Evolutionary conservation across 169 alveolate genomes (phyloP).

Genomic region (Cryptosporidium ubiquitum): DNA sequence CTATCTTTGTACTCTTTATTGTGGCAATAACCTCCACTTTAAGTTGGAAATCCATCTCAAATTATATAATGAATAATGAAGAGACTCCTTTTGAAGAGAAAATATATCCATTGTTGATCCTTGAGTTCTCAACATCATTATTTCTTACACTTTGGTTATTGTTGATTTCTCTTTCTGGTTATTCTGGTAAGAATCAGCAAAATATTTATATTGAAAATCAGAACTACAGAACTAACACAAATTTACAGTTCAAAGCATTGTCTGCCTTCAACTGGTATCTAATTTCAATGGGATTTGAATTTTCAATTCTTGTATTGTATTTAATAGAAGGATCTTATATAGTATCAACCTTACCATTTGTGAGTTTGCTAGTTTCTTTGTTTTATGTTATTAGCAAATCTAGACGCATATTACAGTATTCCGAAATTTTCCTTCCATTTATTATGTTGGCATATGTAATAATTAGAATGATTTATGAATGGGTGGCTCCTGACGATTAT

Average conservation of each 20-base stretch:
- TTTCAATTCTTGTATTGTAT: slow-evolving; percentile 39
- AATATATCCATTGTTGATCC: slow-evolving; percentile 30
- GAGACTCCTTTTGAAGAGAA: slow-evolving; percentile 28
- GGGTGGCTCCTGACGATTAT: slow-evolving; percentile 57
- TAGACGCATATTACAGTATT: slow-evolving; percentile 26
- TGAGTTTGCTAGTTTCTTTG: slow-evolving; percentile 26
- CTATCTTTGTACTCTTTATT: slow-evolving; percentile 8
- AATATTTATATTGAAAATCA: slow-evolving; percentile 19
- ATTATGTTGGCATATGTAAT: slow-evolving; percentile 42
- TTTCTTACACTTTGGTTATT: slow-evolving; percentile 48
- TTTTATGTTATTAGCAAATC: slow-evolving; percentile 37
- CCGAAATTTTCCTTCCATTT: slow-evolving; percentile 44
- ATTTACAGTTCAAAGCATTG: slow-evolving; percentile 12
- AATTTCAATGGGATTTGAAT: slow-evolving; percentile 52
- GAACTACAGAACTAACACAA: slow-evolving; percentile 10
- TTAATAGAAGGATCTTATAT: slow-evolving; percentile 31
- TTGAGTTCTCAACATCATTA: slow-evolving; percentile 23
- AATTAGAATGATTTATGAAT: slow-evolving; percentile 20
- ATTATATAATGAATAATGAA: not conserved
- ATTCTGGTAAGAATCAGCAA: slow-evolving; percentile 32
- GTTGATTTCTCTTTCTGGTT: slow-evolving; percentile 29
- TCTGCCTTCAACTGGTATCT: slow-evolving; percentile 37
- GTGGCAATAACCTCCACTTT: not conserved
- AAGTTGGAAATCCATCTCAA: slow-evolving; percentile 42
- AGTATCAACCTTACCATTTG: slow-evolving; percentile 46